Base-by-base conservation (phyloP, 1,284 basidiomycete genomes). In the Ganoderma resinaceum region DNA sequence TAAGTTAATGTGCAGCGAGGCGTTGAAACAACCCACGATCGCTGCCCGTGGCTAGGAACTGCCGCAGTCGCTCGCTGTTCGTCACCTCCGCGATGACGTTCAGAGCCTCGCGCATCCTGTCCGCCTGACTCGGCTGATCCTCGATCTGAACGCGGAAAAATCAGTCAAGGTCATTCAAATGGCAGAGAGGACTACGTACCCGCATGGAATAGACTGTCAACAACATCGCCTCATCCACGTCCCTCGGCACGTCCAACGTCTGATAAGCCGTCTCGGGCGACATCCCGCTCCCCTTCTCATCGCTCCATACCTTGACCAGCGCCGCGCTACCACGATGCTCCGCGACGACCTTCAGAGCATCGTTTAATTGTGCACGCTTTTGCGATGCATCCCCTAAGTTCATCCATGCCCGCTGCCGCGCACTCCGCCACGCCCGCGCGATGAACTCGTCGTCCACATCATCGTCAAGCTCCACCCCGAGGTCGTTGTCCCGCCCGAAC, bases 161-260 rank as follows among this genome's bases (percentile, higher is more conserved):
- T 8, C 8, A 23, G 5, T 59, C 14, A 5, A 53, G n/a, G 16
- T 2, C 20, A 18, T 20, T 14, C 59, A 3, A 60, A 77, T 9
- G 59, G 31, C 46, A 46, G 43, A 20, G 16, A 66, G 6, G 62
- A 76, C 40, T 57, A 82, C 91, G 66, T 75, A 94, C 94, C 80
- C 93, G 82, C 84, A 96, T 86, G 58, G 85, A 81, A 76, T 86
- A 95, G 11, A 95, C 85, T 2, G 89, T 91, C 63, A 94, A 85
- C 40, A 96, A 76, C 85, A 94, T 91, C 14, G 83, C 81, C 65
- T 97, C 95, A 62, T 95, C 93, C 8, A 90, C 85, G 18, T 91
- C 90, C 61, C 82, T 81, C 8, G 90, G 89, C 49, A 92, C 84
- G 71, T 93, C 93, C 55, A 97, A 82, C 52, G 90, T 89, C 65